phyloP scores from a whole-genome alignment of 768 basidiomycete genomes.

The Pulveroboletus sp. region DNA sequence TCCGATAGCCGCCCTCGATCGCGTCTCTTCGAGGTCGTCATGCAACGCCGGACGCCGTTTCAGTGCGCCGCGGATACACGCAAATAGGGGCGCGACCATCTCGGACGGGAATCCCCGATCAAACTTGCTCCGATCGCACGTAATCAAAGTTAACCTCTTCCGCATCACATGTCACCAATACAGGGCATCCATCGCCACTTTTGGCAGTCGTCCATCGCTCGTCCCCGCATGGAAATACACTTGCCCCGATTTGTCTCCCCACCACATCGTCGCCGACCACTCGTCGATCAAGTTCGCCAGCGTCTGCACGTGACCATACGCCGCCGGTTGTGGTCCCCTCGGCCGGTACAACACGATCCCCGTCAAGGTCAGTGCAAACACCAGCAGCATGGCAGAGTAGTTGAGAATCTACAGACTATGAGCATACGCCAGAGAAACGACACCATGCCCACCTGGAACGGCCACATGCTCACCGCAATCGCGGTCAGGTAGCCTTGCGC shows the following conservation, averaged over 20 bases:
- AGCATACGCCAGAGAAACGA: background rate
- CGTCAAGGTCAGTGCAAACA: constrained; percentile 20
- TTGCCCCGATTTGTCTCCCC: constrained; percentile 23
- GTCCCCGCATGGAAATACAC: constrained; percentile 23
- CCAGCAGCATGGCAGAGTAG: constrained; percentile 15
- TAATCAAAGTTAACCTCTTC: no score
- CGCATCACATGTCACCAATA: constrained; percentile 18
- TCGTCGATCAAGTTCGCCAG: constrained; percentile 35
- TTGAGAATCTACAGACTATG: constrained; percentile 25
- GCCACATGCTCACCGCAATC: constrained; percentile 25
- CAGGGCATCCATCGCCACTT: constrained; percentile 18
- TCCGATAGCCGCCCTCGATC: constrained; percentile 15
- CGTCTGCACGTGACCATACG: constrained; percentile 35
- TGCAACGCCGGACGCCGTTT: constrained; percentile 11
- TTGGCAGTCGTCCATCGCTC: constrained; percentile 17
- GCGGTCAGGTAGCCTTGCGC: constrained; percentile 6
- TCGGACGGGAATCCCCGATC: no score
- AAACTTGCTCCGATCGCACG: no score
- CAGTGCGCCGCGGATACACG: background rate
- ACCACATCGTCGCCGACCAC: constrained; percentile 34
- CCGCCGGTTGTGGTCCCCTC: constrained; percentile 26
- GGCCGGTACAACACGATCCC: constrained; percentile 12
- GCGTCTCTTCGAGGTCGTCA: constrained; percentile 18
- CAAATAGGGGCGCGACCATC: no score
- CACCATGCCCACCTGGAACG: constrained; percentile 17